A percentile compares a stretch with the other conserved stretches of the same genome.
phyloP scores from a whole-genome alignment of 768 basidiomycete genomes.

The Porphyrellus cyaneotinctus region DNA sequence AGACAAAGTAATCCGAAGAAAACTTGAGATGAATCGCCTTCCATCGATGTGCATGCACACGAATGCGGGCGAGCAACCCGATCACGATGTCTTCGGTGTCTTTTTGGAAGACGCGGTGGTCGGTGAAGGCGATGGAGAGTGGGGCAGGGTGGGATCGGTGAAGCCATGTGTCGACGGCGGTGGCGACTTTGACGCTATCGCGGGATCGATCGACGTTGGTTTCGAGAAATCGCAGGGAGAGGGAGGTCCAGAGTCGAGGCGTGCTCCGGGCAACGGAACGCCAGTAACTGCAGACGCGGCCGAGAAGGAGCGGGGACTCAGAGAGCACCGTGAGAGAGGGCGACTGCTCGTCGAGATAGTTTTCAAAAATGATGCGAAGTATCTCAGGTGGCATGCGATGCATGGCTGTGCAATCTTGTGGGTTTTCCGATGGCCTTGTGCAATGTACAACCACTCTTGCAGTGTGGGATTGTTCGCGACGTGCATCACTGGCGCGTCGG shows the following conservation, averaged over 20 bases:
- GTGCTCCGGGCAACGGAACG: slow-evolving; percentile 14
- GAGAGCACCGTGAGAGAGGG: slow-evolving; percentile 1
- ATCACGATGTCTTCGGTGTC: slow-evolving; percentile 21
- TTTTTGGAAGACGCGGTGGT: slow-evolving; percentile 24
- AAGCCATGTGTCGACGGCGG: slow-evolving; percentile 23
- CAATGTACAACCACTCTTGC: not conserved
- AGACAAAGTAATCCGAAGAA: slow-evolving; percentile 26
- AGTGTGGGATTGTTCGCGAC: not conserved
- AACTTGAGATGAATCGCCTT: slow-evolving; percentile 25
- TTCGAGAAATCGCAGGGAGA: slow-evolving; percentile 24
- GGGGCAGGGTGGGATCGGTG: slow-evolving; percentile 17
- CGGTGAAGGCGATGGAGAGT: slow-evolving; percentile 25
- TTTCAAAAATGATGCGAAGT: slow-evolving; percentile 31
- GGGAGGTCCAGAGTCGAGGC: slow-evolving; percentile 25
- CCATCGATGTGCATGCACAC: slow-evolving; percentile 20
- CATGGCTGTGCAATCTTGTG: not conserved
- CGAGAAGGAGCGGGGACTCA: slow-evolving; percentile 23
- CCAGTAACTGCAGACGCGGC: slow-evolving; percentile 26
- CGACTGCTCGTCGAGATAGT: slow-evolving; percentile 8
- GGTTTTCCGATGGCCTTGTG: not conserved
- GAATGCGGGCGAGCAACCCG: slow-evolving; percentile 19
- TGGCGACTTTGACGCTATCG: slow-evolving; percentile 13
- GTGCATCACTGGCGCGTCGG: not conserved
- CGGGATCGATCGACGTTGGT: slow-evolving; percentile 18
- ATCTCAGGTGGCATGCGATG: slow-evolving; percentile 35